These are phyloP conservation scores for Alternaria panax DNA, from an alignment of 2,329 filamentous ascomycete species.

Conservation along the genomic window DNA sequence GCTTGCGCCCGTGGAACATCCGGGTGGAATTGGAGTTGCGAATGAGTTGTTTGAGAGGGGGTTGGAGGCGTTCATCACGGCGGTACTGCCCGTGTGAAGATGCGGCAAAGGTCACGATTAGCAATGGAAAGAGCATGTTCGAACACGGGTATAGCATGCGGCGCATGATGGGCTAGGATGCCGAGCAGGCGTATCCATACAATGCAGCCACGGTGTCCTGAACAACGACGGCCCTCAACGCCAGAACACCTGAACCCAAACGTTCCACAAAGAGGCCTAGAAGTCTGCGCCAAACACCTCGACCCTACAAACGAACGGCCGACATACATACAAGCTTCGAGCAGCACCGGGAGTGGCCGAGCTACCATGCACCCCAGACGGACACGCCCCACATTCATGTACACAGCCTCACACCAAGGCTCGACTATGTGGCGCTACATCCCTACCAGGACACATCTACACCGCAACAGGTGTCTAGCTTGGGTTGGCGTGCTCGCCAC, in stretches of 20 bases:
- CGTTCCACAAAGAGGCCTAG: not conserved
- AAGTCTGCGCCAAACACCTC: not conserved
- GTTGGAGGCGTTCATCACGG: constrained; percentile 77
- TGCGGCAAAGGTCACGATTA: not conserved
- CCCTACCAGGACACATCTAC: too few relatives aligned
- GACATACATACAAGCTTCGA: constrained; percentile 38
- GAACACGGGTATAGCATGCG: not conserved
- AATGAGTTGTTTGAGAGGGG: constrained; percentile 71
- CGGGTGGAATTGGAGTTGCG: constrained; percentile 67
- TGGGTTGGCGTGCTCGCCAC: too few relatives aligned
- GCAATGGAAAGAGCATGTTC: not conserved
- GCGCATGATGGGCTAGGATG: not conserved
- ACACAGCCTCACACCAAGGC: constrained; percentile 17
- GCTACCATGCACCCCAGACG: not conserved
- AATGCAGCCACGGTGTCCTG: not conserved
- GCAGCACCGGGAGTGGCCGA: not conserved
- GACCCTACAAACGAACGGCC: not conserved
- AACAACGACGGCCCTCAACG: not conserved
- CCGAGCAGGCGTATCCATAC: not conserved
- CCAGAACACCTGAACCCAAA: not conserved
- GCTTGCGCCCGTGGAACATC: constrained; percentile 67
- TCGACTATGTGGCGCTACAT: not conserved
- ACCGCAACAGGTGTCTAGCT: too few relatives aligned
- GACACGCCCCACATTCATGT: constrained; percentile 14
- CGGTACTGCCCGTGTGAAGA: constrained; percentile 43